Evolutionary conservation across 192 early-diverging fungal species (phyloP).

Genomic region (Chytriomyces hyalinus): DNA sequence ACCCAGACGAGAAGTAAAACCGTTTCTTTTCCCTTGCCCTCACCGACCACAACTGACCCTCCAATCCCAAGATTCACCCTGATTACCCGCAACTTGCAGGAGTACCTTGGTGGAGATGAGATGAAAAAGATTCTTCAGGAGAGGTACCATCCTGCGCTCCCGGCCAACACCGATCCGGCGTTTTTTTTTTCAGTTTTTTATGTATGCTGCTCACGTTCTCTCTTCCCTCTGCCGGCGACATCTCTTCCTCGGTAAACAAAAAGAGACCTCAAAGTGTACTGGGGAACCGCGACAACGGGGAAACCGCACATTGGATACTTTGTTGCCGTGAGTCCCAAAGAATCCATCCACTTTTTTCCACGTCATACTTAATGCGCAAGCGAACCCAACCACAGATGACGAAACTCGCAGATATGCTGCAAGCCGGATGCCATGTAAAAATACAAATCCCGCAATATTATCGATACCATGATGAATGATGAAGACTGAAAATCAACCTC

Average conservation of each 20-base stretch:
- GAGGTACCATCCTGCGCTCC: conserved; percentile 51
- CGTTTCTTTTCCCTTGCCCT: not conserved
- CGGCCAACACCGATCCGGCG: too few relatives aligned
- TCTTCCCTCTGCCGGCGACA: too few relatives aligned
- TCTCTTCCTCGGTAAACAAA: not conserved
- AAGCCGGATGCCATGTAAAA: conserved; percentile 84
- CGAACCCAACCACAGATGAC: conserved; percentile 61
- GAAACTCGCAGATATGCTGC: conserved; percentile 96
- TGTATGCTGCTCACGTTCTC: too few relatives aligned
- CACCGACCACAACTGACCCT: not conserved
- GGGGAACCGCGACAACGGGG: conserved; percentile 97
- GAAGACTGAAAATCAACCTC: not conserved
- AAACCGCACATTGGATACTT: conserved; percentile 97
- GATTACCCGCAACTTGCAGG: conserved; percentile 93
- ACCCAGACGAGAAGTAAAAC: conserved; percentile 46
- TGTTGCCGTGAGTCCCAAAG: conserved; percentile 61
- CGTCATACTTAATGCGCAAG: not conserved
- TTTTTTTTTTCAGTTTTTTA: too few relatives aligned
- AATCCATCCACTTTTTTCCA: not conserved
- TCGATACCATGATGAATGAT: not conserved
- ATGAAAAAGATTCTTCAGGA: conserved; percentile 84
- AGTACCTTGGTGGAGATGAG: conserved; percentile 86
- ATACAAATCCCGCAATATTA: conserved; percentile 17
- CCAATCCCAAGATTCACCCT: conserved; percentile 62
- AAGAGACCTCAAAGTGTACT: conserved; percentile 89